Evolutionary conservation across 306 rosid species (phyloP).

Genomic region (Vigna trinervia): DNA sequence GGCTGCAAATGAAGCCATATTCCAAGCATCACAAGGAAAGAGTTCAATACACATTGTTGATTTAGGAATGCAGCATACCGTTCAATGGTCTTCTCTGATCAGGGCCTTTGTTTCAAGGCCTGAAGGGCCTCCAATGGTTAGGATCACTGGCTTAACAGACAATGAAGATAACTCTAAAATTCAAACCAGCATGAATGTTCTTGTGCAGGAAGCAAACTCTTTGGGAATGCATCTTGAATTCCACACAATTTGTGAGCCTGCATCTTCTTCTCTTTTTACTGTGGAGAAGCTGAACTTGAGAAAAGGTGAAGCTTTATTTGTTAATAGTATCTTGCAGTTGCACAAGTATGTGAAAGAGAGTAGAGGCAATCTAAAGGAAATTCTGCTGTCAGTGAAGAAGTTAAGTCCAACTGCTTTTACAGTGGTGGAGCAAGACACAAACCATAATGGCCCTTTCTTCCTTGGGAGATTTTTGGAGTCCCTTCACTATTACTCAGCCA

Average conservation of each 20-base stretch:
- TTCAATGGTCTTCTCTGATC: slow-evolving; percentile 83
- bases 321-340: slow-evolving; percentile 66
- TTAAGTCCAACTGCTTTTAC: slow-evolving; percentile 60
- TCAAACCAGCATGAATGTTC: slow-evolving; percentile 53
- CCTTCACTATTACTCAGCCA: slow-evolving; percentile 79
- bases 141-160: slow-evolving; percentile 59
- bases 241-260: slow-evolving; percentile 51
- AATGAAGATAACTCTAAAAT: slow-evolving; percentile 46
- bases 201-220: slow-evolving; percentile 68
- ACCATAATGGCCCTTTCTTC: slow-evolving; percentile 86
- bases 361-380: slow-evolving; percentile 68
- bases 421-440: slow-evolving; percentile 82
- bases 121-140: slow-evolving; percentile 66
- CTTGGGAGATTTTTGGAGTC: slow-evolving; percentile 82
- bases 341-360: slow-evolving; percentile 75
- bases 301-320: slow-evolving; percentile 69
- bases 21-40: slow-evolving; percentile 66
- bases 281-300: slow-evolving; percentile 65
- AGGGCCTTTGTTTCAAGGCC: slow-evolving; percentile 72
- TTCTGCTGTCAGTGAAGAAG: slow-evolving; percentile 73
- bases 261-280: slow-evolving; percentile 59
- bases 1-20: slow-evolving; percentile 84
- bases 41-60: slow-evolving; percentile 69
- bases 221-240: slow-evolving; percentile 61
- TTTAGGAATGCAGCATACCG: slow-evolving; percentile 70